Evolutionary conservation across 1,139 yeast species (phyloP).

Genomic region (Candida sp.): DNA sequence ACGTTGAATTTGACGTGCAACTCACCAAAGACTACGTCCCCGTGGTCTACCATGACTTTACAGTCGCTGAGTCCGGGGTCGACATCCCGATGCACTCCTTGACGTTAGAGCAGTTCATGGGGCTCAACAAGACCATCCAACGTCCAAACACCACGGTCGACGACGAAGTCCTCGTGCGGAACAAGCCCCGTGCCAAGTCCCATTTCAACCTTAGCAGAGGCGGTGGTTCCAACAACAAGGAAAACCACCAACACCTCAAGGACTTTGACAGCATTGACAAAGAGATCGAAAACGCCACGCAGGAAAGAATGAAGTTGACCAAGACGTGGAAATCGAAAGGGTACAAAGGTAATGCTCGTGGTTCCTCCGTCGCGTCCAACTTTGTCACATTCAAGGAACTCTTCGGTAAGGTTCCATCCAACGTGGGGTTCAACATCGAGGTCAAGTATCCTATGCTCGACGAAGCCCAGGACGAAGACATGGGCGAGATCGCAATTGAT

Average conservation of each 20-base stretch:
- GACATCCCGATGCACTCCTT: conserved; percentile 96
- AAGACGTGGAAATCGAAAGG: conserved; percentile 87
- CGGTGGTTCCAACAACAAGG: conserved; percentile 12
- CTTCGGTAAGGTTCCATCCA: conserved; percentile 78
- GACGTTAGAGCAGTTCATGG: conserved; percentile 88
- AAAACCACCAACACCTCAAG: conserved; percentile 5
- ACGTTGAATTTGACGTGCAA: conserved; percentile 97
- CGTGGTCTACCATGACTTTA: conserved; percentile 93
- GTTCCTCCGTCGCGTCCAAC: conserved; percentile 87
- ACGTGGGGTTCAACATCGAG: conserved; percentile 94
- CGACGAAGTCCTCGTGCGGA: conserved; percentile 40
- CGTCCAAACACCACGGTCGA: conserved; percentile 33
- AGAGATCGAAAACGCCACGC: conserved; percentile 43
- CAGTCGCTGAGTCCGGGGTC: conserved; percentile 95
- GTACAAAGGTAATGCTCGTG: conserved; percentile 91
- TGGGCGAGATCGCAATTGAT: conserved; percentile 86
- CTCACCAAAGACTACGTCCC: conserved; percentile 93
- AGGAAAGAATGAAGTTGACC: conserved; percentile 81
- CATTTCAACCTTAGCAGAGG: conserved; percentile 32
- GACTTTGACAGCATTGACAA: conserved; percentile 42
- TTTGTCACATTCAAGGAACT: conserved; percentile 89
- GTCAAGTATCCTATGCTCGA: conserved; percentile 96
- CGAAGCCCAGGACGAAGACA: conserved; percentile 87
- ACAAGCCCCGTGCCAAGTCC: conserved; percentile 46
- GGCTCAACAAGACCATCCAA: conserved; percentile 44